Base-by-base conservation (phyloP, 78 protist genomes). In the Pigoraptor vietnamica region DNA sequence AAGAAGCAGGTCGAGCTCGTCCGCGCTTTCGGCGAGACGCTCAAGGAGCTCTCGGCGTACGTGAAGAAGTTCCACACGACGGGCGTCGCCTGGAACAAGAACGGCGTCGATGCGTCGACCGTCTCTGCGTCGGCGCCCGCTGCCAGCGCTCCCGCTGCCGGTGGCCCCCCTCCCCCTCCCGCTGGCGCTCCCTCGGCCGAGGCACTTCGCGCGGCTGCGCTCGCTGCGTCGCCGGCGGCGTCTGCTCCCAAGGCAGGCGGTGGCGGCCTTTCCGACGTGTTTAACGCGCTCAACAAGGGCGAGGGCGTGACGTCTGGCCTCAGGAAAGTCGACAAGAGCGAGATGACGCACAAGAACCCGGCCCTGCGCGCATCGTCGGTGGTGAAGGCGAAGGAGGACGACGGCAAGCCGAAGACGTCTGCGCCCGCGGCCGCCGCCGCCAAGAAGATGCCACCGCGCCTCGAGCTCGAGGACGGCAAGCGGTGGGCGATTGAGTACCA, bases 401-500 rank as follows among this genome's bases (percentile, higher is more conserved):
- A 82, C 88, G 88, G 81, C 10, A 25, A 94, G 37, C 37, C 94
- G 19, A 86, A 93, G 0, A 79, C 94, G 21, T 86, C 96, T 82
- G 88, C 88, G 29, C 34, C 32, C 55, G 40, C 88, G 21, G 93
- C 93, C 38, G 94, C 92, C 2, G 92, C 86, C 37, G 37, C 82
- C 38, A n/a, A 0, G 33, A 37, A 48, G 88, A 40, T 39, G 32
- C 93, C 94, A 81, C 94, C 96, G 24, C 82, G 40, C 39, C 84
- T 92, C 2, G 93, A 89, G 55, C 94, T 92, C 29, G 93, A 93
- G 39, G n/a, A n/a, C n/a, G 97, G 96, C 67, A 97, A 96, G 95
- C 95, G 95, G 92, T 97, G 98, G 98, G 24, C 33, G 1, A 92
- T 97, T 48, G 98, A 96, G 90, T 34, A 93, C 93, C 96, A 96